A percentile compares a stretch with the other conserved stretches of the same genome.
Evolutionary conservation across 164 flowering plant genomes (phyloP).

Genomic region (Magnolia changhungtana): DNA sequence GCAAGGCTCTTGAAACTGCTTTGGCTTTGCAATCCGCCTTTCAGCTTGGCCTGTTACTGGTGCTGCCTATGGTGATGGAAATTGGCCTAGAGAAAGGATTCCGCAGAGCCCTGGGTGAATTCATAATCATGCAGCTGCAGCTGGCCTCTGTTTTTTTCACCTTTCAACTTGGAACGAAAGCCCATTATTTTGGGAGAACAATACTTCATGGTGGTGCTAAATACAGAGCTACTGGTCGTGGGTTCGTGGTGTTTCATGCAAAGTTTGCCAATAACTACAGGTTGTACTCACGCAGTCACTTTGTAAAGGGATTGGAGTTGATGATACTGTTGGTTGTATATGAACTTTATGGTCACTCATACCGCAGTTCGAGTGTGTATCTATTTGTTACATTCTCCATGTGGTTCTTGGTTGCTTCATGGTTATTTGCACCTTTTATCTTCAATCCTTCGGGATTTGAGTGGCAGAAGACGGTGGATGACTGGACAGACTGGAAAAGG

Average conservation of each 20-base stretch:
- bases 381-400: slow-evolving; percentile 81
- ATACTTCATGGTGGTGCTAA: slow-evolving; percentile 96
- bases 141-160: slow-evolving; percentile 97
- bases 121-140: slow-evolving; percentile 92
- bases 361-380: slow-evolving; percentile 67
- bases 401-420: slow-evolving; percentile 95
- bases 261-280: slow-evolving; percentile 90
- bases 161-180: slow-evolving; percentile 95
- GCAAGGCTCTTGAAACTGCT: slow-evolving; percentile 78
- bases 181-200: slow-evolving; percentile 93
- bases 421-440: slow-evolving; percentile 94
- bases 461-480: slow-evolving; percentile 99
- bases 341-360: slow-evolving; percentile 69
- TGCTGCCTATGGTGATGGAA: slow-evolving; percentile 97
- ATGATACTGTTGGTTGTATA: slow-evolving; percentile 65
- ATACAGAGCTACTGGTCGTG: slow-evolving; percentile 92
- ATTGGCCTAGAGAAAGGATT: slow-evolving; percentile 93
- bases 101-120: slow-evolving; percentile 82
- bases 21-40: slow-evolving; percentile 77
- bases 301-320: slow-evolving; percentile 90
- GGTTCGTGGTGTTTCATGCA: slow-evolving; percentile 94
- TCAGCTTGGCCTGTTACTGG: slow-evolving; percentile 83
- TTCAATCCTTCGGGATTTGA: slow-evolving; percentile 99
- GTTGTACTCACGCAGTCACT: slow-evolving; percentile 90
- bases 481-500: slow-evolving; percentile 98